Base-by-base conservation (phyloP, 2,329 filamentous ascomycete genomes). In the Fusarium cicatricum region DNA sequence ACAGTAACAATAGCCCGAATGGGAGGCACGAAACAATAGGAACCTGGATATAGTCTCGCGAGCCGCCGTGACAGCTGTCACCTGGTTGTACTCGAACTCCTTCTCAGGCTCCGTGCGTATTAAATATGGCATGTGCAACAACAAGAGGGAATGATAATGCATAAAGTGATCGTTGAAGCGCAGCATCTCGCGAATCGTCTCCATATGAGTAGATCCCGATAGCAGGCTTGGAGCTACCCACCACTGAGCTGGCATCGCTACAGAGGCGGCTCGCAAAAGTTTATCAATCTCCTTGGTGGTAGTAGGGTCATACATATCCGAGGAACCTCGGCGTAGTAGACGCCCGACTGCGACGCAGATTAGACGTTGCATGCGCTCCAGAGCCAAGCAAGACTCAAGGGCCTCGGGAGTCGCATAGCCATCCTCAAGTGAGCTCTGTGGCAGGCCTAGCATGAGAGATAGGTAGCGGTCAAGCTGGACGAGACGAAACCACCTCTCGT, bases 61-160 rank as follows among this genome's bases (percentile, higher is more conserved):
- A 33, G 80, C 81, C 3, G 82, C 77, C 5, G 74, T 75, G 4
- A 82, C 64, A 37, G 78, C 80, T 0, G 65, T 62, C 2, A 74
- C 72, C 41, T 77, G 80, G 62, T 78, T 82, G 58, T 80, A 79
- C 17, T 80, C 77, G 47, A 77, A 78, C 5, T 72, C 71, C 4
- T 66, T 62, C 4, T 73, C 71, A 1, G 68, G 62, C 1, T 72
- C 65, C 31, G 72, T 63, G 11, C 72, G 75, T 9, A 85, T 70
- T 65, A 85, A 76, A 55, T 81, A 84, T 0, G 82, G 83, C 4
- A 85, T 71, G 53, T 86, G 83, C 0, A 85, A 72, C 5, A 81
- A 75, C n/a, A 82, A 73, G 2, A 84, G 63, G 2, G 85, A 72
- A 40, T 80, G 76, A 48, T 82, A 78, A 55, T 85, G 79, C 32